Conservation (phyloP, 192 early-diverging fungal species). For the Gigaspora rosea region DNA sequence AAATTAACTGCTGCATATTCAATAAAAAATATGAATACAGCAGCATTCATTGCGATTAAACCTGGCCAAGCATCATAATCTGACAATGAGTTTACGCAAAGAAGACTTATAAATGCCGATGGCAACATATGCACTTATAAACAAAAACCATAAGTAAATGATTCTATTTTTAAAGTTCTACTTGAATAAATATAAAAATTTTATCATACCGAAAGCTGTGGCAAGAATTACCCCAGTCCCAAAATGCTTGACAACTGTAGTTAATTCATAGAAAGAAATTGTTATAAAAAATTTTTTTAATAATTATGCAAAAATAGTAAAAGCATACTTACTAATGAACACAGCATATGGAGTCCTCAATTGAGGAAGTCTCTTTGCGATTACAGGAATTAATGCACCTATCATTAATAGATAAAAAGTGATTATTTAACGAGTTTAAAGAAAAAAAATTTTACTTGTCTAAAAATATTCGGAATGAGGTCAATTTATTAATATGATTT, state of each 20-base stretch:
- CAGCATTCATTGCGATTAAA: conserved; percentile 23
- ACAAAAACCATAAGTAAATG: too few species aligned
- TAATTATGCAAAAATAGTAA: too few species aligned
- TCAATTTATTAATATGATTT: too few species aligned
- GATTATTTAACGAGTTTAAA: background rate
- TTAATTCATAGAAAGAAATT: background rate
- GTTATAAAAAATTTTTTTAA: too few species aligned
- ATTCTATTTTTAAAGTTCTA: too few species aligned
- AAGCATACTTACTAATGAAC: background rate
- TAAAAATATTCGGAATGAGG: too few species aligned
- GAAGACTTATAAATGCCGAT: too few species aligned
- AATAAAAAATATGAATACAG: conserved; percentile 22
- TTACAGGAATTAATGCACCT: background rate
- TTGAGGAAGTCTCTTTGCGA: background rate
- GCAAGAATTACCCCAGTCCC: background rate
- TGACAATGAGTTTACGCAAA: background rate
- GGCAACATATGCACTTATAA: too few species aligned
- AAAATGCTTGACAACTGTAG: background rate
- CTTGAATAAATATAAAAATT: too few species aligned
- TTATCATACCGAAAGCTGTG: background rate
- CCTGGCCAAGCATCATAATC: conserved; percentile 29
- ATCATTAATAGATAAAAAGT: background rate
- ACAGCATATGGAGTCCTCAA: background rate
- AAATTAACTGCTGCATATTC: conserved; percentile 25
- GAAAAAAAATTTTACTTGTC: background rate